These are phyloP conservation scores for Brasilioporus rufonigricans DNA, from an alignment of 768 basidiomycete genomes.

Conservation along the genomic window DNA sequence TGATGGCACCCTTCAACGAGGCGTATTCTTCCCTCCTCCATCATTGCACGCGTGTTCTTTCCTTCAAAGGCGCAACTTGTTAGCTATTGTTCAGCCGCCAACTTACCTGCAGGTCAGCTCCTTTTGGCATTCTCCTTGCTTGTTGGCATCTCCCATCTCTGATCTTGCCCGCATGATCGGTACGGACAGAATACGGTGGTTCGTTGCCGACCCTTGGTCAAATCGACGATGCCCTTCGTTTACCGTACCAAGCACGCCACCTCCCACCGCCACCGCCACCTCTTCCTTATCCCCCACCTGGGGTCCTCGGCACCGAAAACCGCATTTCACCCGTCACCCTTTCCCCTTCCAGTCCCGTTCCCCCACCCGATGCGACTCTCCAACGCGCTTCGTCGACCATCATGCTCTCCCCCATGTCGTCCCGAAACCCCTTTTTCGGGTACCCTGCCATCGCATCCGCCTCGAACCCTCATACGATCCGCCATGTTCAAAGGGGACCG, in stretches of 20 bases:
- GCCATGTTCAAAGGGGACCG: conserved; percentile 64
- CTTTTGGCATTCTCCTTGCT: not conserved
- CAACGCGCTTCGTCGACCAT: conserved; percentile 11
- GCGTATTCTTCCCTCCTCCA: conserved; percentile 57
- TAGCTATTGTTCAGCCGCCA: conserved; percentile 48
- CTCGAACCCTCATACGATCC: conserved; percentile 40
- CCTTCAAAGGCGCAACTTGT: conserved; percentile 53
- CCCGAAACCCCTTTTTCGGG: conserved; percentile 72
- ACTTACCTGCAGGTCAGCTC: conserved; percentile 50
- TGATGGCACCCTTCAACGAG: conserved; percentile 35
- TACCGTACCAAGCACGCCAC: conserved; percentile 2
- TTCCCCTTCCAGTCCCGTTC: too few relatives aligned
- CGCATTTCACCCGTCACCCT: too few relatives aligned
- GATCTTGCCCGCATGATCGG: conserved; percentile 2
- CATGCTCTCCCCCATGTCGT: conserved; percentile 51
- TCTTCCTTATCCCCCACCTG: not conserved
- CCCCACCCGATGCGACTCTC: not conserved
- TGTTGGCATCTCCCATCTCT: not conserved
- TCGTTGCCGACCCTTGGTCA: conserved; percentile 48
- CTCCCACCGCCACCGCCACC: conserved; percentile 5
- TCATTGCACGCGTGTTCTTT: conserved; percentile 65
- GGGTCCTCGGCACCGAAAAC: not conserved
- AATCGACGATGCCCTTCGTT: conserved; percentile 48
- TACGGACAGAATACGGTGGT: conserved; percentile 63
- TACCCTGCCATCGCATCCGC: conserved; percentile 49